A percentile compares a stretch with the other conserved stretches of the same genome.
phyloP scores from a whole-genome alignment of 768 basidiomycete genomes.

The Sistotremastrum suecicum region DNA sequence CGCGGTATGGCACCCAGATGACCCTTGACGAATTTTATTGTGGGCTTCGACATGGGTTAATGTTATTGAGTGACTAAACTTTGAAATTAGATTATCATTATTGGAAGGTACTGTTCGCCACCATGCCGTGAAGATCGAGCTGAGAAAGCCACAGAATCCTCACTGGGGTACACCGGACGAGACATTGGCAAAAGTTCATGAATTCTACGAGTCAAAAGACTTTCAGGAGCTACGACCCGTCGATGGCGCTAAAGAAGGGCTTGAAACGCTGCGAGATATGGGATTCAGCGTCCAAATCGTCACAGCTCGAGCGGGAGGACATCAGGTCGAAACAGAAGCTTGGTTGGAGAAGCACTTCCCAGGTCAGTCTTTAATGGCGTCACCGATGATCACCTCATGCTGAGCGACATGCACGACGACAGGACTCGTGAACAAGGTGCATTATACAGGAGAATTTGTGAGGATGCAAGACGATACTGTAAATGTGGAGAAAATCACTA shows the following conservation, averaged over 20 bases:
- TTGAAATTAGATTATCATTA: constrained; percentile 46
- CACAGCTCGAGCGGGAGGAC: constrained; percentile 50
- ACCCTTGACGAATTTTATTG: constrained; percentile 45
- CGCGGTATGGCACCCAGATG: constrained; percentile 41
- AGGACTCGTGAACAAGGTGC: neutral
- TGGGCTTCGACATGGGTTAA: constrained; percentile 17
- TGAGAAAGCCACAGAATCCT: constrained; percentile 21
- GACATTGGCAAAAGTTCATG: constrained; percentile 42
- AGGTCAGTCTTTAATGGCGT: constrained; percentile 20
- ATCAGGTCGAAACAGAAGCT: constrained; percentile 42
- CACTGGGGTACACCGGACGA: constrained; percentile 49
- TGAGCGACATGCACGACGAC: too few species aligned
- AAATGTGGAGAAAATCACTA: constrained; percentile 33
- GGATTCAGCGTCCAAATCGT: constrained; percentile 62
- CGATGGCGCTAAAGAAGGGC: constrained; percentile 45
- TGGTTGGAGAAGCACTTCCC: constrained; percentile 60
- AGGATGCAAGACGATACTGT: constrained; percentile 28
- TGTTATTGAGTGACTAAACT: neutral
- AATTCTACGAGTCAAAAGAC: constrained; percentile 40
- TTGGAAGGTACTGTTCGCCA: constrained; percentile 42
- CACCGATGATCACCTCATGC: neutral
- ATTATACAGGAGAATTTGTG: constrained; percentile 5
- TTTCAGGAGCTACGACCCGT: constrained; percentile 37
- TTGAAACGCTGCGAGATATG: constrained; percentile 38
- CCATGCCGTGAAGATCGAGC: neutral